Evolutionary conservation across 2,329 filamentous ascomycete species (phyloP), one percentile per base, ranked within the genome.

Genomic region (Pyricularia grisea): DNA sequence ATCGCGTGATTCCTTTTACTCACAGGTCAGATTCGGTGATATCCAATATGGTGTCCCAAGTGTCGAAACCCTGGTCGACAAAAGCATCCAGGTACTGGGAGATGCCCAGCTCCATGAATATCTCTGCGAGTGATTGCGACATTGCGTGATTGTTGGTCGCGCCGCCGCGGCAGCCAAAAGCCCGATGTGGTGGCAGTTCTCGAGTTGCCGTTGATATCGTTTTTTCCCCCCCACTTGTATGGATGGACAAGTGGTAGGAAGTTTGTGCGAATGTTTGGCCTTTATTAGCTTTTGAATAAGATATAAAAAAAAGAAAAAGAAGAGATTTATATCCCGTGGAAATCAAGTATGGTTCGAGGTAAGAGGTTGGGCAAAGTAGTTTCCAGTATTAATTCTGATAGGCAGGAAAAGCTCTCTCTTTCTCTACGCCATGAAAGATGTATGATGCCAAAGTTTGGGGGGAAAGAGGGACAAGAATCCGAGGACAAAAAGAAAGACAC

Each of bases 11-110:
- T 64, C 12, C 23, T 20, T 20, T 20, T 50, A 80, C 88, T 77
- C 79, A 93, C 90, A 95, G 83, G 75, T 95, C 92, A 28, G 90
- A 91, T 78, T 94, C 92, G 71, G 92, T 93, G 68, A 95, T 93
- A 75, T 94, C 92, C 67, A 93, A 82, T 69, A 94, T 89, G 0
- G 90, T 93, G 42, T 93, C 90, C 92, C 92, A 94, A 12, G 89
- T 88, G 77, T 95, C 92, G 77, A 95, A 95, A 3, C 92, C 92
- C 78, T 94, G 91, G 68, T 92, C 87, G 63, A 92, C 77, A 74
- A 95, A 92, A 69, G 83, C 80, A 73, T 89, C 84, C 70, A 92
- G 85, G 80, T 95, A 94, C 79, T 93, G 90, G 80, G 87, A 83
- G 78, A 95, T 84, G 76, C 91, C 92, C 83, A 94, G 83, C 83